Evolutionary conservation across 352 stramenopile species (phyloP).

Genomic region (Pythium diclinum): DNA sequence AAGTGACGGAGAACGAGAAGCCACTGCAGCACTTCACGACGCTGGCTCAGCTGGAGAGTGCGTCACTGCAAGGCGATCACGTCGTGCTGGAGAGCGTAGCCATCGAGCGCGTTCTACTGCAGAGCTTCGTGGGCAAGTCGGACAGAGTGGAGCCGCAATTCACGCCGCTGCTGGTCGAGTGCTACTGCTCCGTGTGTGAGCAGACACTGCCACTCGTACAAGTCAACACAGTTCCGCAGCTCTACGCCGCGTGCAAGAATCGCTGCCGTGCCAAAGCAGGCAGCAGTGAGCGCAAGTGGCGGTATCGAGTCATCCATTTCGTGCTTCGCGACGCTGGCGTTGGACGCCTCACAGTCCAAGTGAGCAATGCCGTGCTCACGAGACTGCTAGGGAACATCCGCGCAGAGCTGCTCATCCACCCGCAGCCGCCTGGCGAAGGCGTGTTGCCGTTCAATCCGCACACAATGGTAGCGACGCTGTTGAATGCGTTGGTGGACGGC

Average conservation of each 20-base stretch:
- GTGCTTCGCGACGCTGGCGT: conserved; percentile 38
- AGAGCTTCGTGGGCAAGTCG: conserved; percentile 28
- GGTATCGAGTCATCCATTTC: conserved; percentile 47
- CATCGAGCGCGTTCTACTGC: conserved; percentile 44
- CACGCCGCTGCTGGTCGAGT: conserved; percentile 36
- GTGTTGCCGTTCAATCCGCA: conserved; percentile 11
- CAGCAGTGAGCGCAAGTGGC: conserved; percentile 31
- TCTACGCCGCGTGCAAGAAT: conserved; percentile 39
- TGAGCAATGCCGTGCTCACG: conserved; percentile 27
- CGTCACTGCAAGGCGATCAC: conserved; percentile 15
- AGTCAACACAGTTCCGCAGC: conserved; percentile 16
- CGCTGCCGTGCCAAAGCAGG: conserved; percentile 29
- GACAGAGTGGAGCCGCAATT: conserved; percentile 32
- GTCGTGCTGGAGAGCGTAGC: conserved; percentile 40
- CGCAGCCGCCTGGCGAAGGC: conserved; percentile 6
- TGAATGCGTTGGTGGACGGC: conserved; percentile 12
- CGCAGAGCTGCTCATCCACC: conserved; percentile 34
- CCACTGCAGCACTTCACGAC: conserved; percentile 25
- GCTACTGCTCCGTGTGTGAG: conserved; percentile 44
- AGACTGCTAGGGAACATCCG: conserved; percentile 52
- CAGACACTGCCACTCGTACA: conserved; percentile 33
- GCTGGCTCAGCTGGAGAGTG: conserved; percentile 35
- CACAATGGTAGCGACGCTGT: not conserved
- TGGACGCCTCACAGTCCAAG: conserved; percentile 35
- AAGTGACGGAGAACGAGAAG: not conserved